phyloP scores from a whole-genome alignment of 192 early-diverging fungal genomes.

The Lunasporangiospora selenospora region DNA sequence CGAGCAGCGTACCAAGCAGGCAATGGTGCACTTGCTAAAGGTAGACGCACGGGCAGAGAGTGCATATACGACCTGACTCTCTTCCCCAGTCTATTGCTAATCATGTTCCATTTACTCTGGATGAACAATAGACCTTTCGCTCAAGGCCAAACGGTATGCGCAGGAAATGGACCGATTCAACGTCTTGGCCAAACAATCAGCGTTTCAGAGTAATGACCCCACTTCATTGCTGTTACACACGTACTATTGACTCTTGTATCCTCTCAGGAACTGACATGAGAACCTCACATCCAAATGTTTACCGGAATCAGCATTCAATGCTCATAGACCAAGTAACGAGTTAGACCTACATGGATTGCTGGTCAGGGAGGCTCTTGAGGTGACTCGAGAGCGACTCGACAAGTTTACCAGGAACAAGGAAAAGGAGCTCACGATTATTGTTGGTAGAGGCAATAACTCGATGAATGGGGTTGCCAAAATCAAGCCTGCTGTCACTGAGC shows the following conservation, averaged over 20 bases:
- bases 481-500: conserved; percentile 67
- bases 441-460: conserved; percentile 68
- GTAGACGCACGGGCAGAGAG: not conserved
- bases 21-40: conserved; percentile 54
- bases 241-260: not conserved
- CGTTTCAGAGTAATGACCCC: too few relatives aligned
- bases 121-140: conserved; percentile 56
- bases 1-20: conserved; percentile 54
- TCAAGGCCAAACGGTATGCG: conserved; percentile 62
- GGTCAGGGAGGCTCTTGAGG: conserved; percentile 66
- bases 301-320: conserved; percentile 52
- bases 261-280: too few relatives aligned
- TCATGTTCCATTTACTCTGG: not conserved
- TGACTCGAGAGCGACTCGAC: conserved; percentile 54
- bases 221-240: not conserved
- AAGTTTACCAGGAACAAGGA: conserved; percentile 55
- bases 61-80: too few relatives aligned
- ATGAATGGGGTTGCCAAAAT: conserved; percentile 63
- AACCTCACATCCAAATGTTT: too few relatives aligned
- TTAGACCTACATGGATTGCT: conserved; percentile 75
- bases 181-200: conserved; percentile 58
- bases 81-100: not conserved
- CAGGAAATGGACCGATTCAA: conserved; percentile 64
- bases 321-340: conserved; percentile 45
- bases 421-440: conserved; percentile 63